Evolutionary conservation across 176 grass and related monocot genomes (phyloP).

Genomic region (Oryza glaberrima): DNA sequence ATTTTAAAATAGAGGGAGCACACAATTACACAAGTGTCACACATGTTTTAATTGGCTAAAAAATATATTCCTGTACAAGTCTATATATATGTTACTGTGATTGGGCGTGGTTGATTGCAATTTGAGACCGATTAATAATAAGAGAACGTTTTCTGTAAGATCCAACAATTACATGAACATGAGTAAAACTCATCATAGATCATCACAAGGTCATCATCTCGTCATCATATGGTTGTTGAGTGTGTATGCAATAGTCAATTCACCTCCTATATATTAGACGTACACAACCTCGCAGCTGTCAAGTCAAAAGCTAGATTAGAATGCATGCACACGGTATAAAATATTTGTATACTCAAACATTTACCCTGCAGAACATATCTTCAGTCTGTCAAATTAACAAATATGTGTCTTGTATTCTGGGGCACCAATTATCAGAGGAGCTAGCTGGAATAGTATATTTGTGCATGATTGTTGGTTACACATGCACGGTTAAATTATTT

Average conservation of each 20-base stretch:
- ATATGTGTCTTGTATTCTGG: neutral
- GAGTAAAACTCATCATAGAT: neutral
- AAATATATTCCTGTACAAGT: no score
- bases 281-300: neutral
- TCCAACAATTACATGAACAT: neutral
- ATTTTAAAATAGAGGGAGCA: no score
- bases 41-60: no score
- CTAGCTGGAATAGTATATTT: neutral
- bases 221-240: conserved; percentile 8
- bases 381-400: neutral
- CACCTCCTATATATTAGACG: neutral
- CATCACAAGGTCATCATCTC: neutral
- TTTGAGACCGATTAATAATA: no score
- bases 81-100: no score
- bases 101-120: no score
- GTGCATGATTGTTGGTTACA: neutral
- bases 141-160: neutral
- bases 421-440: neutral
- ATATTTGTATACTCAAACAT: neutral
- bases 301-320: neutral
- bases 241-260: neutral
- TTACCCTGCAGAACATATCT: neutral
- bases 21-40: no score
- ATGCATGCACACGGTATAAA: neutral
- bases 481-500: neutral